Conservation (phyloP, 169 alveolate species). For the Plasmodium yoelii region DNA sequence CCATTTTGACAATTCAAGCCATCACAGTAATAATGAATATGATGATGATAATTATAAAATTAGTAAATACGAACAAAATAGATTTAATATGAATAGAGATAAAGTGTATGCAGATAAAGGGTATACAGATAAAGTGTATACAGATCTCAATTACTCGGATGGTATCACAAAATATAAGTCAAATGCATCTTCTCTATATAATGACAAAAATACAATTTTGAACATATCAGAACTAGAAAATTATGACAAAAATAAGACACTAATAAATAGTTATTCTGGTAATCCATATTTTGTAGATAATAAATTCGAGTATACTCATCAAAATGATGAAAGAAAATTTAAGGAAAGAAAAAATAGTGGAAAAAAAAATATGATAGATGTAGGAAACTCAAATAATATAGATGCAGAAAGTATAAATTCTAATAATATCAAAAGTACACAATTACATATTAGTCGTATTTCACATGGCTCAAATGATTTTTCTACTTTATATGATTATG, state of each 20-base stretch:
- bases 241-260: neutral
- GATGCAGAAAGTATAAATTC: conserved; percentile 21
- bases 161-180: conserved; percentile 36
- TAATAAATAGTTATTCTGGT: neutral
- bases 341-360: neutral
- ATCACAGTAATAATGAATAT: no score
- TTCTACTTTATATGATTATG: conserved; percentile 52
- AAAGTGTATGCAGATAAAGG: neutral
- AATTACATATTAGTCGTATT: conserved; percentile 15
- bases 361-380: conserved; percentile 1
- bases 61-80: no score
- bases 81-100: neutral
- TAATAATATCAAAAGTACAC: conserved; percentile 41
- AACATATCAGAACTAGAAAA: neutral
- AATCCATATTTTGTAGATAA: neutral
- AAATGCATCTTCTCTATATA: conserved; percentile 3
- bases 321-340: neutral
- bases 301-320: neutral
- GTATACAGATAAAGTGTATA: conserved; percentile 8
- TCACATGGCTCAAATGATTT: conserved; percentile 46
- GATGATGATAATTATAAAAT: no score
- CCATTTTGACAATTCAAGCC: no score
- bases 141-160: conserved; percentile 6
- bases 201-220: conserved; percentile 1
- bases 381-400: conserved; percentile 8